Conservation (phyloP, 345 rosid species). For the Orychophragmus violaceus region DNA sequence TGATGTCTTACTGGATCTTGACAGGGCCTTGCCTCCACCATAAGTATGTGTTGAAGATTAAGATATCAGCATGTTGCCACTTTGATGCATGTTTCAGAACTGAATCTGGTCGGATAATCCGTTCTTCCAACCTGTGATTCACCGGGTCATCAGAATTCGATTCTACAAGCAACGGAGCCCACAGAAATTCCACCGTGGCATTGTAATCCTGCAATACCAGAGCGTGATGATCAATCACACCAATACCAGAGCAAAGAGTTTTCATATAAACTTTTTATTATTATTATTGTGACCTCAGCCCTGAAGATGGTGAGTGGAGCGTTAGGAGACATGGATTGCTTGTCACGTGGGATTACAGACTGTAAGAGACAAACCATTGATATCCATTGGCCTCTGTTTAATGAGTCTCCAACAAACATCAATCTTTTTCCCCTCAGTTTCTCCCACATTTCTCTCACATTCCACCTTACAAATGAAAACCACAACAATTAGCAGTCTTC, state of each 20-base stretch:
- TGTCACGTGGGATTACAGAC: constrained; percentile 65
- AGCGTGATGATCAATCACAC: background rate
- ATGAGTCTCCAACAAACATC: constrained; percentile 97
- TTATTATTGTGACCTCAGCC: too few species aligned
- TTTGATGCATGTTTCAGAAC: constrained; percentile 76
- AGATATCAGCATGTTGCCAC: constrained; percentile 90
- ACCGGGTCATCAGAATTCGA: constrained; percentile 99
- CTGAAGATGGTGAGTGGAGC: constrained; percentile 84
- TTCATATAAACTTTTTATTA: constrained; percentile 14
- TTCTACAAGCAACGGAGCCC: constrained; percentile 96
- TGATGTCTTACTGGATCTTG: constrained; percentile 76
- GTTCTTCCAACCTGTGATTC: constrained; percentile 67
- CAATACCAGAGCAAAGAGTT: background rate
- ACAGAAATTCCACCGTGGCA: constrained; percentile 87
- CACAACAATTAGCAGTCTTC: background rate
- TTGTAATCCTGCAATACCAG: constrained; percentile 59
- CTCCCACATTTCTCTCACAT: constrained; percentile 82
- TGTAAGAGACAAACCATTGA: constrained; percentile 90
- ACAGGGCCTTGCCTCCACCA: constrained; percentile 99
- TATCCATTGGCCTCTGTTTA: constrained; percentile 98
- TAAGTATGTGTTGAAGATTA: constrained; percentile 84
- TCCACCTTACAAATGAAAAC: constrained; percentile 53
- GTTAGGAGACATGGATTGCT: constrained; percentile 83
- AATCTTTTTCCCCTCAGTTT: constrained; percentile 89
- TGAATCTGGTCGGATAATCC: constrained; percentile 85